These are phyloP conservation scores for Cupressus sempervirens DNA, from an alignment of 75 land plant genomes.

Conservation along the genomic window DNA sequence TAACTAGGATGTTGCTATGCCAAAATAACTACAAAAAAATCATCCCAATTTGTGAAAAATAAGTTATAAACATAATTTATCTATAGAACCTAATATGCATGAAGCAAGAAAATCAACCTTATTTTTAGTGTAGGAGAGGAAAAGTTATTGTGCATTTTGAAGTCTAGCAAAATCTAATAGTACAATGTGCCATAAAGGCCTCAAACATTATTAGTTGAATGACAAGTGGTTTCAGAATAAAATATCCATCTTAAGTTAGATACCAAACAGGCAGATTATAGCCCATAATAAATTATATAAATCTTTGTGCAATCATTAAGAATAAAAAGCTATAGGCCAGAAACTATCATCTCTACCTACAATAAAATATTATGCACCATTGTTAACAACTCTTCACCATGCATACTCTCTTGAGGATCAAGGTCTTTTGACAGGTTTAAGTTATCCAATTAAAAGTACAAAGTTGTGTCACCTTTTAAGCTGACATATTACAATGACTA, in stretches of 20 bases:
- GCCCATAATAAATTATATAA: too few relatives aligned
- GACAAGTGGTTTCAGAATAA: not conserved
- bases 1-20: conserved; percentile 66
- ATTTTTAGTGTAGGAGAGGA: not conserved
- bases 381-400: too few relatives aligned
- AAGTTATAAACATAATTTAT: not conserved
- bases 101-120: not conserved
- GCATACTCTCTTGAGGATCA: too few relatives aligned
- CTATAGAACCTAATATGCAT: not conserved
- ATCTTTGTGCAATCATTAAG: too few relatives aligned
- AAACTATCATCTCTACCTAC: too few relatives aligned
- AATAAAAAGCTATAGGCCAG: too few relatives aligned
- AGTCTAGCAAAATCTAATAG: not conserved
- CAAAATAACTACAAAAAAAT: conserved; percentile 58
- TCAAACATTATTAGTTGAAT: not conserved
- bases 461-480: too few relatives aligned
- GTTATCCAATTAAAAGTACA: too few relatives aligned
- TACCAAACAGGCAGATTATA: not conserved
- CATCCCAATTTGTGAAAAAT: not conserved
- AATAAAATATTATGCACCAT: too few relatives aligned
- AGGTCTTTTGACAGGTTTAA: conserved; percentile 67
- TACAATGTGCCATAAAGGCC: not conserved
- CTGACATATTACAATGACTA: too few relatives aligned
- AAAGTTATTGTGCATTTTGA: not conserved
- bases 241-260: not conserved